Percentiles rank a stretch among this genome's conserved stretches.
These are phyloP conservation scores for Candida methanosorbosa DNA, from an alignment of 805 yeast genomes.

Conservation along the genomic window DNA sequence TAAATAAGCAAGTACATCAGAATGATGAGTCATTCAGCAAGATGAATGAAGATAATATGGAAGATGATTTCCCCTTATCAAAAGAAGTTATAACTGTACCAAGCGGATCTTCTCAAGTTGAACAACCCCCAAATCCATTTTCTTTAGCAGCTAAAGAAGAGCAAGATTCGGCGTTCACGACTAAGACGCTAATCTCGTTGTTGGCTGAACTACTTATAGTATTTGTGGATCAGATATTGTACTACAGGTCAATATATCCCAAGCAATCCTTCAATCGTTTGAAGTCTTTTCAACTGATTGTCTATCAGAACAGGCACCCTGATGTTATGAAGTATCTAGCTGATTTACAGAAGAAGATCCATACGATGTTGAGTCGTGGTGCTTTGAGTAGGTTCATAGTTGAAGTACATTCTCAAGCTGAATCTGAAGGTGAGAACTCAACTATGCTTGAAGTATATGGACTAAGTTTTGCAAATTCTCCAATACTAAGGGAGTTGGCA, in stretches of 20 bases:
- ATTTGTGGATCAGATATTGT: slow-evolving; percentile 47
- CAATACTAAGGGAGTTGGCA: slow-evolving; percentile 13
- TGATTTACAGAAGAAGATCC: slow-evolving; percentile 18
- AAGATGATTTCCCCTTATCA: neutral
- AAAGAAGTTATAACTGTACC: too few species aligned
- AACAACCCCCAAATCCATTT: slow-evolving; percentile 1
- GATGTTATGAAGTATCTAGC: slow-evolving; percentile 29
- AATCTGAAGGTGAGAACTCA: neutral
- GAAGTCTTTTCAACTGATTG: slow-evolving; percentile 33
- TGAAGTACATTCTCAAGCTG: slow-evolving; percentile 4
- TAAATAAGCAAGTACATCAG: too few species aligned
- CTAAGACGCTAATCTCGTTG: slow-evolving; percentile 12
- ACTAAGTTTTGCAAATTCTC: slow-evolving; percentile 20
- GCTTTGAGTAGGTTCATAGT: slow-evolving; percentile 15
- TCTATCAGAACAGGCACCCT: slow-evolving; percentile 40
- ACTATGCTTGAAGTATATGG: slow-evolving; percentile 14
- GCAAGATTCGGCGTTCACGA: too few species aligned
- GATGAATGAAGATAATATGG: neutral
- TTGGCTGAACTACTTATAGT: slow-evolving; percentile 42
- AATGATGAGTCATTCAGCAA: too few species aligned
- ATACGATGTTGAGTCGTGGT: slow-evolving; percentile 12
- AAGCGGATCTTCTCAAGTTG: too few species aligned
- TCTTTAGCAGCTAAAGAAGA: too few species aligned
- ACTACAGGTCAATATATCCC: slow-evolving; percentile 46
- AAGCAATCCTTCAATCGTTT: slow-evolving; percentile 34